phyloP scores from a whole-genome alignment of 495 filamentous ascomycete genomes.

The Saxophila tyrrhenica region DNA sequence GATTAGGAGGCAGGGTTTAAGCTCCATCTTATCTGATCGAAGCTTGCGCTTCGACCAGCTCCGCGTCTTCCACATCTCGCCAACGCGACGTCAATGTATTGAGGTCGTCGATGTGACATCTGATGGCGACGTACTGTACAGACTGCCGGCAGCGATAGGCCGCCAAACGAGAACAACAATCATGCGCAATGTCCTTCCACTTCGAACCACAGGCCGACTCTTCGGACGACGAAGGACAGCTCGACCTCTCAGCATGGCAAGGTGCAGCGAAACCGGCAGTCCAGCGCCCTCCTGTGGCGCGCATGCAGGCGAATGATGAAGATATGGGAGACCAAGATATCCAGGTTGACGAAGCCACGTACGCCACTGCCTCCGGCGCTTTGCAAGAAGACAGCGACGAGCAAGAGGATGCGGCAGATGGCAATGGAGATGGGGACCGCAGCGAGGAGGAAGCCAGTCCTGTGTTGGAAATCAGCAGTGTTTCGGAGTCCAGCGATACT shows the following conservation, averaged over 20 bases:
- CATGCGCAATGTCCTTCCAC: constrained; percentile 10
- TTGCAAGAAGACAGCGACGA: neutral
- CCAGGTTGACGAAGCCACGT: neutral
- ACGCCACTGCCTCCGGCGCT: neutral
- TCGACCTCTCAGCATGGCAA: constrained; percentile 13
- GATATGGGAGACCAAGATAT: neutral
- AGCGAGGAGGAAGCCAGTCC: neutral
- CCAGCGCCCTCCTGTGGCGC: neutral
- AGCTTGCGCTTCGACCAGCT: too few relatives aligned
- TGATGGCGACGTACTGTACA: too few relatives aligned
- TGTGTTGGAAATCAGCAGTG: neutral
- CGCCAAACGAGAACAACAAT: neutral
- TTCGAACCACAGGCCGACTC: constrained; percentile 8
- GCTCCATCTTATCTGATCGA: too few relatives aligned
- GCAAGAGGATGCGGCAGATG: neutral
- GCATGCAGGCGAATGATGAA: constrained; percentile 3
- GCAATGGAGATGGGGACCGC: neutral
- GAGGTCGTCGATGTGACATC: too few relatives aligned
- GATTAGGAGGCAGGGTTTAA: too few relatives aligned
- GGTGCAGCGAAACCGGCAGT: neutral
- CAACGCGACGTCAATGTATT: too few relatives aligned
- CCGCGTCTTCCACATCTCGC: too few relatives aligned
- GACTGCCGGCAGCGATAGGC: too few relatives aligned
- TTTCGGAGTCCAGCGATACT: neutral
- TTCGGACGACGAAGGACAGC: constrained; percentile 8